Conservation (phyloP, 805 yeast species). For the Metschnikowia santaceciliae region DNA sequence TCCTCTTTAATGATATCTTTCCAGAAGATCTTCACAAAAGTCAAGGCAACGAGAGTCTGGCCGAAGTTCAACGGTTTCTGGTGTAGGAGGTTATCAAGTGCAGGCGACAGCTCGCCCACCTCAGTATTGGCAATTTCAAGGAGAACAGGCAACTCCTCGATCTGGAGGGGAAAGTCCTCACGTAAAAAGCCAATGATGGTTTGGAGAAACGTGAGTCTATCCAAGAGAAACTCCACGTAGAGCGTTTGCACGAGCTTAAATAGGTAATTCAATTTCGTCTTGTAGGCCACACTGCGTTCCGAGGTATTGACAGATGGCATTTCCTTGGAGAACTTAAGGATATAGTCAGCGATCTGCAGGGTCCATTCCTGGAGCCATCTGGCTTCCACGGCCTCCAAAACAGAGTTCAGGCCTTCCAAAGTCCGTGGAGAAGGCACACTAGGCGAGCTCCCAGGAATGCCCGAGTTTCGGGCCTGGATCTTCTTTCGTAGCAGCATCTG, state of each 20-base stretch:
- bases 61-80: constrained; percentile 28
- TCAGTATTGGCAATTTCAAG: constrained; percentile 15
- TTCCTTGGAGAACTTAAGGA: constrained; percentile 49
- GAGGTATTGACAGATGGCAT: constrained; percentile 21
- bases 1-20: constrained; percentile 53
- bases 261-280: constrained; percentile 53
- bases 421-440: neutral
- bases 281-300: constrained; percentile 40
- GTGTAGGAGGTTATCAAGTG: constrained; percentile 2
- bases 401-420: constrained; percentile 1
- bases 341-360: constrained; percentile 63
- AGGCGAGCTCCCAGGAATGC: constrained; percentile 1
- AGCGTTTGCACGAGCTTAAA: constrained; percentile 59
- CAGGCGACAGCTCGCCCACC: constrained; percentile 22
- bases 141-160: constrained; percentile 22
- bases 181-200: constrained; percentile 58
- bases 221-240: constrained; percentile 65
- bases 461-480: constrained; percentile 19
- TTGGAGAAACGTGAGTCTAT: constrained; percentile 54
- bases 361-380: constrained; percentile 90
- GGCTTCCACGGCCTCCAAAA: constrained; percentile 38
- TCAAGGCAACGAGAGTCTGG: constrained; percentile 31
- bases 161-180: constrained; percentile 29
- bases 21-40: constrained; percentile 70
- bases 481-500: constrained; percentile 31